Percentiles rank a stretch among this genome's conserved stretches.
Conservation (phyloP, 2,329 filamentous ascomycete species). For the Aspergillus novoparasiticus region DNA sequence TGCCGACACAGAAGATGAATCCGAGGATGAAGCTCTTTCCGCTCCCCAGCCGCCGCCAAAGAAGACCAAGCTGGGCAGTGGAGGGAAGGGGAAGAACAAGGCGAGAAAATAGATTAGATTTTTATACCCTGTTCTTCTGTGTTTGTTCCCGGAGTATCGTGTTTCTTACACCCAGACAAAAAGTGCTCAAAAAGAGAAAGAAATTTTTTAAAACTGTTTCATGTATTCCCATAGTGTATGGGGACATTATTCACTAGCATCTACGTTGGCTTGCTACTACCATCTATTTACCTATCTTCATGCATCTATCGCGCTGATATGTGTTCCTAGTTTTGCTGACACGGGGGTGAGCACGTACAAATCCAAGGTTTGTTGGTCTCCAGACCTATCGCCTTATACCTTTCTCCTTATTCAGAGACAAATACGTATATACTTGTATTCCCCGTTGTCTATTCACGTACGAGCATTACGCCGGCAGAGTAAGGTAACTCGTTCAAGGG, state of each 20-base stretch:
- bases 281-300: conserved; percentile 8
- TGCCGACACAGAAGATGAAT: conserved; percentile 51
- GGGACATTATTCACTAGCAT: neutral
- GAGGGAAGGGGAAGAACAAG: conserved; percentile 37
- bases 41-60: conserved; percentile 35
- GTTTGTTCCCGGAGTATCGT: conserved; percentile 11
- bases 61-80: conserved; percentile 35
- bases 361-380: neutral
- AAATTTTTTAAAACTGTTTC: neutral
- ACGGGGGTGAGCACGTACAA: neutral
- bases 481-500: too few species aligned
- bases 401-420: neutral
- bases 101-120: conserved; percentile 35
- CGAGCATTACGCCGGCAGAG: too few species aligned
- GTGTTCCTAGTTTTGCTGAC: neutral
- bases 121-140: conserved; percentile 26
- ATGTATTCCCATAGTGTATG: neutral
- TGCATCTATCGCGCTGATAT: conserved; percentile 2
- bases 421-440: neutral
- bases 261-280: neutral
- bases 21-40: conserved; percentile 28
- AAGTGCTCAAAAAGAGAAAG: neutral
- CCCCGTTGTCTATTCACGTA: too few species aligned
- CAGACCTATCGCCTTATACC: neutral
- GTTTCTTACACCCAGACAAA: conserved; percentile 9